Percentiles rank a stretch among this genome's conserved stretches.
These are phyloP conservation scores for Cladorrhinum sp. DNA, from an alignment of 2,329 filamentous ascomycete genomes.

Conservation along the genomic window DNA sequence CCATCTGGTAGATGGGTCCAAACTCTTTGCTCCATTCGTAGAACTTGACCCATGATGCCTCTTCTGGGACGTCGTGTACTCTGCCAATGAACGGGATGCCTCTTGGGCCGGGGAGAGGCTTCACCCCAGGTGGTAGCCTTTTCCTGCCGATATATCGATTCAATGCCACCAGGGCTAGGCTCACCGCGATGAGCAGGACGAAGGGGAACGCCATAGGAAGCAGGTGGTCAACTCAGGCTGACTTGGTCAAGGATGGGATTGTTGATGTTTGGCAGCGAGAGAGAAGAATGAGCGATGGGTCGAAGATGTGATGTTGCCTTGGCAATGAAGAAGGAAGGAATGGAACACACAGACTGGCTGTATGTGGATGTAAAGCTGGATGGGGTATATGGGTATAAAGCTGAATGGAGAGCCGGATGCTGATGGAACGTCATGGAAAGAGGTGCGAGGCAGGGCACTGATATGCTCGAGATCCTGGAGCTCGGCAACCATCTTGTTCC, in stretches of 20 bases:
- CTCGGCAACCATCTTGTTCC: too few relatives aligned
- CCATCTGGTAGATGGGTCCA: constrained; percentile 46
- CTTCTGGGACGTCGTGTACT: constrained; percentile 43
- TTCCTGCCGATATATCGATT: constrained; percentile 19
- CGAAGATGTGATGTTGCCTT: neutral
- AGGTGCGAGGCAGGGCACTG: neutral
- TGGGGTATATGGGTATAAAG: neutral
- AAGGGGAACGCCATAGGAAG: constrained; percentile 12
- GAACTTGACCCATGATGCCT: constrained; percentile 45
- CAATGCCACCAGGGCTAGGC: constrained; percentile 15
- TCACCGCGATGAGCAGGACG: constrained; percentile 5
- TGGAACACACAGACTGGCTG: neutral
- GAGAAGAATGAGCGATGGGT: neutral
- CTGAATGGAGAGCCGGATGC: neutral
- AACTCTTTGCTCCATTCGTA: constrained; percentile 46
- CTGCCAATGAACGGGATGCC: constrained; percentile 44
- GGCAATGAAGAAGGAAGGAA: neutral
- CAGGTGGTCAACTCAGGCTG: neutral
- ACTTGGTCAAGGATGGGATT: neutral
- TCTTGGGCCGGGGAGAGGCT: constrained; percentile 32
- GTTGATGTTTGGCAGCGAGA: too few relatives aligned
- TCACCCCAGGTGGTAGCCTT: constrained; percentile 28
- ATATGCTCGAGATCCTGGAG: neutral
- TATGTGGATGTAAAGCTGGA: neutral
- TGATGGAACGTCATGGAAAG: neutral